A percentile compares a stretch with the other conserved stretches of the same genome.
These are phyloP conservation scores for Nicotiana tomentosiformis DNA, from an alignment of 257 asterid genomes.

Conservation along the genomic window DNA sequence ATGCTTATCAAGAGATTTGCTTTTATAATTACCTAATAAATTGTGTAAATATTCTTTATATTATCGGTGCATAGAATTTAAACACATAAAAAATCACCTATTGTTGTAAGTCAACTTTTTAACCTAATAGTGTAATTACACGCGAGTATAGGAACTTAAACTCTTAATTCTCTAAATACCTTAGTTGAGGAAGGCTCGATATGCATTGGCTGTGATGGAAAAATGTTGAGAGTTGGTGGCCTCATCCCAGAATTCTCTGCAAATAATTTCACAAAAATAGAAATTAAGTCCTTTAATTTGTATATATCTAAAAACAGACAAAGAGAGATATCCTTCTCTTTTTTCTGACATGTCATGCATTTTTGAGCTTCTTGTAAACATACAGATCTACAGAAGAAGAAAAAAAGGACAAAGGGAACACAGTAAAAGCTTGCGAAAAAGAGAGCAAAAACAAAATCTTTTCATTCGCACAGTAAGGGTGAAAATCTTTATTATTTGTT, in stretches of 20 bases:
- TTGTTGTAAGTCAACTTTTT: too few species aligned
- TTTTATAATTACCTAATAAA: too few species aligned
- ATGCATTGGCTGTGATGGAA: conserved; percentile 98
- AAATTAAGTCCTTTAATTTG: not conserved
- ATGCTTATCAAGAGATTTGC: too few species aligned
- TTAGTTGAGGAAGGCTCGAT: conserved; percentile 54
- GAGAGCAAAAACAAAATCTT: conserved; percentile 7
- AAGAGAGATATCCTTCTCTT: not conserved
- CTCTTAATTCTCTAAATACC: conserved; percentile 21
- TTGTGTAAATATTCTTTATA: too few species aligned
- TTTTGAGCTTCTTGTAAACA: not conserved
- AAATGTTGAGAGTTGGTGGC: conserved; percentile 81
- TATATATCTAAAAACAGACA: not conserved
- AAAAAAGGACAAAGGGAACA: not conserved
- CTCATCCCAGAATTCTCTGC: conserved; percentile 67
- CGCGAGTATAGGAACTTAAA: not conserved
- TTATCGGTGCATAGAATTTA: too few species aligned
- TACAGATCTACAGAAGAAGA: not conserved
- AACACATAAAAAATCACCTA: too few species aligned
- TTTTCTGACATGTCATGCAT: not conserved
- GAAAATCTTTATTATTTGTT: conserved; percentile 17
- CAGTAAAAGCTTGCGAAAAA: not conserved
- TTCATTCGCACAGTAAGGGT: conserved; percentile 22
- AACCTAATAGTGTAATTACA: too few species aligned
- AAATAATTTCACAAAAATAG: not conserved